Evolutionary conservation across 116 monocot genomes (phyloP), one percentile per base, ranked within the genome.

Genomic region (Cymodocea nodosa): DNA sequence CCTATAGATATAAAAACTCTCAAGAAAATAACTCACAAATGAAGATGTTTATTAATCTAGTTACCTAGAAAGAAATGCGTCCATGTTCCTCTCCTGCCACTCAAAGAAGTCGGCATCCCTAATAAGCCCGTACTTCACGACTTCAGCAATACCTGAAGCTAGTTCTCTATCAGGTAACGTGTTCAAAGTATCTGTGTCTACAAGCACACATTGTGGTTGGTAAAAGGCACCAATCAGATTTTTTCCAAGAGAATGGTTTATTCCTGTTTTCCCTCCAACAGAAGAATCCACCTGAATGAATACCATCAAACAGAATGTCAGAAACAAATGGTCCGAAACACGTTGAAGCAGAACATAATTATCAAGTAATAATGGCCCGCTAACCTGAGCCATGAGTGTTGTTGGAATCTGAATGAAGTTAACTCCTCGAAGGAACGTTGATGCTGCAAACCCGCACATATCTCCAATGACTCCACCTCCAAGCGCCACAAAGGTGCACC

Each of bases 351-450:
- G 13, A 13, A 57, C 58, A 58, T 11, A 15, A 22, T 9, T 19
- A 56, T 7, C 19, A 56, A 23, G 0, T 22, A 18, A 22, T 11
- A 2, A 18, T 56, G 19, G n/a, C n/a, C 23, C 2, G 35, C 35
- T 15, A 52, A 98, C 98, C 86, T 92, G 92, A n/a, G 98, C 89
- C 98, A 98, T 98, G 23, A 89, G 72, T 59, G 98, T 99, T 48
- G 98, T 92, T 1, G 98, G 98, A 57, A 99, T 99, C 69, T 99
- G 98, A 82, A 99, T 89, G 65, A 99, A 92, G 67, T 92, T 98
- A 34, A 98, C 98, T 50, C 98, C 98, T 17, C 98, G 92, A 53
- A 99, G 81, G 66, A 81, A 99, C 0, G 98, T 63, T 39, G 98
- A 86, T 2, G 98, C 98, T 12, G 98, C 98, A 76, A 89, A 99